Conservation (phyloP, 2,329 filamentous ascomycete species). For the Cladorrhinum sp. region DNA sequence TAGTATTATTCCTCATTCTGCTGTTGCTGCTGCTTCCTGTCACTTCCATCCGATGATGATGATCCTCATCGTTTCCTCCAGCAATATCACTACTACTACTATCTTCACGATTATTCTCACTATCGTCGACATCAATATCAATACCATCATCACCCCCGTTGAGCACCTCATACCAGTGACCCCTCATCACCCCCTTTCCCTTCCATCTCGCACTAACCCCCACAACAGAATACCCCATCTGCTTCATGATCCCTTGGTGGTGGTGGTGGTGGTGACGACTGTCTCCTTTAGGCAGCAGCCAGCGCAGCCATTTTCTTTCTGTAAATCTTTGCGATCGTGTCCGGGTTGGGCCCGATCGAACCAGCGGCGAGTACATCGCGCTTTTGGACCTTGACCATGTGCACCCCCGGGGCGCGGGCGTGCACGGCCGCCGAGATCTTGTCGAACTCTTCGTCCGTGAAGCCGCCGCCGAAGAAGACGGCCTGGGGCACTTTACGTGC, state of each 20-base stretch:
- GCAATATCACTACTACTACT: too few relatives aligned
- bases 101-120: background rate
- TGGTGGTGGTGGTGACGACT: background rate
- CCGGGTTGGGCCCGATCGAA: conserved; percentile 30
- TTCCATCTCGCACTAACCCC: background rate
- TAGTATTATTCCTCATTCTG: background rate
- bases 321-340: conserved; percentile 29
- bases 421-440: conserved; percentile 18
- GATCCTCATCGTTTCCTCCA: background rate
- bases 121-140: background rate
- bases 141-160: background rate
- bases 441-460: conserved; percentile 24
- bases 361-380: conserved; percentile 30
- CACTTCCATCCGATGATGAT: background rate
- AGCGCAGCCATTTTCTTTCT: conserved; percentile 28
- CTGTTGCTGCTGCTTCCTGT: background rate
- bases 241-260: background rate
- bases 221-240: background rate
- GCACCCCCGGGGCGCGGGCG: conserved; percentile 12
- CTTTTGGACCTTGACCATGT: conserved; percentile 28
- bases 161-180: background rate
- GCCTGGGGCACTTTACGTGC: conserved; percentile 20
- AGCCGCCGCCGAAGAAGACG: conserved; percentile 26
- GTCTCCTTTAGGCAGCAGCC: conserved; percentile 13
- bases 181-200: background rate